phyloP scores from a whole-genome alignment of 495 filamentous ascomycete genomes.

The Evernia prunastri region DNA sequence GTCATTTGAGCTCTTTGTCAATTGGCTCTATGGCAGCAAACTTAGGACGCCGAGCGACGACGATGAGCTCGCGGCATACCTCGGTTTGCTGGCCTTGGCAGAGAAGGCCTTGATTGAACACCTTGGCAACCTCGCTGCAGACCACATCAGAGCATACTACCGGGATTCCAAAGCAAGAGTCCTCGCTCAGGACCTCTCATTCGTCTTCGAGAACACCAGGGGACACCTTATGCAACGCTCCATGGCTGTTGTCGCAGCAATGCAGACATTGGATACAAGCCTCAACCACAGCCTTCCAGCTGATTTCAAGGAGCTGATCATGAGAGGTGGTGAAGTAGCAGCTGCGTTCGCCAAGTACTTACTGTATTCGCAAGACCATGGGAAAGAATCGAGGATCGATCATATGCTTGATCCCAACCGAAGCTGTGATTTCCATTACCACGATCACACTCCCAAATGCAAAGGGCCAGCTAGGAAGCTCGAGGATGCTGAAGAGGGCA shows the following conservation, averaged over 20 bases:
- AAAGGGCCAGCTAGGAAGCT: not conserved
- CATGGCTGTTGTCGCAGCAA: not conserved
- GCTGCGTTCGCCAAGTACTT: not conserved
- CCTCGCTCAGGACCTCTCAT: not conserved
- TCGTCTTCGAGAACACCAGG: not conserved
- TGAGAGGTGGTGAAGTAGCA: not conserved
- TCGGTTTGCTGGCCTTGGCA: not conserved
- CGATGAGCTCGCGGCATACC: not conserved
- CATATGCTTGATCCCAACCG: not conserved
- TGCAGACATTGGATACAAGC: not conserved
- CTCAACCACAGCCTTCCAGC: not conserved
- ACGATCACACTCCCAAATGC: not conserved
- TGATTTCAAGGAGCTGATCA: not conserved
- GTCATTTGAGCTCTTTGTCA: slow-evolving; percentile 24
- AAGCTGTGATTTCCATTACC: not conserved
- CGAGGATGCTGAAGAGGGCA: not conserved
- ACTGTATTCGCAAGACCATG: not conserved
- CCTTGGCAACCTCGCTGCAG: not conserved
- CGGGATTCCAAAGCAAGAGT: not conserved
- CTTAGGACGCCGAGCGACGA: not conserved
- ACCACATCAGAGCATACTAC: slow-evolving; percentile 3
- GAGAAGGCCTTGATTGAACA: not conserved
- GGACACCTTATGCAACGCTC: not conserved
- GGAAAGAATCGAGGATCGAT: not conserved
- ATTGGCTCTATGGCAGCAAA: slow-evolving; percentile 19